phyloP scores from a whole-genome alignment of 139 green algal species.

The Chlorokybus atmophyticus region DNA sequence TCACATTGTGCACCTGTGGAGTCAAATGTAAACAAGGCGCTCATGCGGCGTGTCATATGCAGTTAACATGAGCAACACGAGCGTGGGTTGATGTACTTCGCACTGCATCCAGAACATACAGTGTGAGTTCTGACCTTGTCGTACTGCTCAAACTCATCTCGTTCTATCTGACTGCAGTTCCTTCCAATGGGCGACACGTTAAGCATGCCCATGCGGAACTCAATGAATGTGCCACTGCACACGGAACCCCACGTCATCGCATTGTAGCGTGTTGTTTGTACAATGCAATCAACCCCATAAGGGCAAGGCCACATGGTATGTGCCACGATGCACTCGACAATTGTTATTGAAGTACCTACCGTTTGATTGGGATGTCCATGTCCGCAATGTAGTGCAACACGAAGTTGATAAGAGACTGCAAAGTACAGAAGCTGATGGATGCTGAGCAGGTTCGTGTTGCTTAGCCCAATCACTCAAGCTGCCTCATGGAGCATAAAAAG shows the following conservation, averaged over 20 bases:
- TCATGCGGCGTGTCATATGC: too few relatives aligned
- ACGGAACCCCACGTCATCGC: too few relatives aligned
- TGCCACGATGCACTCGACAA: too few relatives aligned
- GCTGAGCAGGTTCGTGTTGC: too few relatives aligned
- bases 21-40: background rate
- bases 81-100: too few relatives aligned
- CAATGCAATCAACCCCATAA: too few relatives aligned
- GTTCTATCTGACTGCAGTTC: conserved; percentile 93
- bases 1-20: conserved; percentile 18
- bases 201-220: conserved; percentile 98
- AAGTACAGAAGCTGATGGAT: too few relatives aligned
- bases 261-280: conserved; percentile 18
- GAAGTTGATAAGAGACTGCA: conserved; percentile 75
- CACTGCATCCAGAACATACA: too few relatives aligned
- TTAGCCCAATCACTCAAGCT: too few relatives aligned
- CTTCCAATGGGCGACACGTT: conserved; percentile 93
- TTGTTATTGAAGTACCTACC: conserved; percentile 13
- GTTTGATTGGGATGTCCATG: conserved; percentile 95
- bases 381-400: conserved; percentile 80
- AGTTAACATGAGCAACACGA: too few relatives aligned
- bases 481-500: too few relatives aligned
- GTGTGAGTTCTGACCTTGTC: conserved; percentile 61
- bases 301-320: too few relatives aligned
- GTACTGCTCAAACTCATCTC: conserved; percentile 86
- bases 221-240: conserved; percentile 84